A percentile compares a stretch with the other conserved stretches of the same genome.
Conservation (phyloP, 306 rosid species). For the Lathyrus sativus region DNA sequence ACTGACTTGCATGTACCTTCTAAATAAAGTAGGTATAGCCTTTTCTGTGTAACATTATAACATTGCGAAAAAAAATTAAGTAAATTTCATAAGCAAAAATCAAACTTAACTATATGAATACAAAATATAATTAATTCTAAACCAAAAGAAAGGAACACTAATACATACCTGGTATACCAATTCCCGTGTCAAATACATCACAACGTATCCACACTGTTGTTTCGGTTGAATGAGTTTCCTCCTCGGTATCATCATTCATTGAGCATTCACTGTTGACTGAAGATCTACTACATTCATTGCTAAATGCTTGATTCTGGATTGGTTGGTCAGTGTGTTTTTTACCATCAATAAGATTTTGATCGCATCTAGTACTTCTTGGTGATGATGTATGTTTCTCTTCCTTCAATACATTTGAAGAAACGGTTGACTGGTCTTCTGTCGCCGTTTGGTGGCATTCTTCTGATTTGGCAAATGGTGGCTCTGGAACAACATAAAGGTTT, state of each 20-base stretch:
- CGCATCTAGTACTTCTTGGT: conserved; percentile 35
- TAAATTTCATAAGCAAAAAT: background rate
- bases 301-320: conserved; percentile 41
- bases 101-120: background rate
- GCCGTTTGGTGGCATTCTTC: conserved; percentile 49
- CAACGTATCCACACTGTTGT: conserved; percentile 87
- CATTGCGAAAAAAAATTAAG: conserved; percentile 16
- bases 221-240: conserved; percentile 53
- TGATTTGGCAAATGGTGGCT: conserved; percentile 55
- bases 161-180: conserved; percentile 89
- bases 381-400: conserved; percentile 52
- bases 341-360: conserved; percentile 41
- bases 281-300: conserved; percentile 54
- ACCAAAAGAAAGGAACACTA: background rate
- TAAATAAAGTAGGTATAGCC: conserved; percentile 80
- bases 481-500: conserved; percentile 64
- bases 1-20: conserved; percentile 98
- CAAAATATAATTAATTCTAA: conserved; percentile 4
- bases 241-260: conserved; percentile 54
- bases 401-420: conserved; percentile 49
- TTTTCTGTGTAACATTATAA: conserved; percentile 62
- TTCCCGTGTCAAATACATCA: conserved; percentile 94
- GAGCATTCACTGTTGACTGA: conserved; percentile 54
- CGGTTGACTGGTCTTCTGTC: conserved; percentile 40
- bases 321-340: conserved; percentile 44